These are phyloP conservation scores for Globisporangium recalcitrans DNA, from an alignment of 352 stramenopile species.

Conservation along the genomic window DNA sequence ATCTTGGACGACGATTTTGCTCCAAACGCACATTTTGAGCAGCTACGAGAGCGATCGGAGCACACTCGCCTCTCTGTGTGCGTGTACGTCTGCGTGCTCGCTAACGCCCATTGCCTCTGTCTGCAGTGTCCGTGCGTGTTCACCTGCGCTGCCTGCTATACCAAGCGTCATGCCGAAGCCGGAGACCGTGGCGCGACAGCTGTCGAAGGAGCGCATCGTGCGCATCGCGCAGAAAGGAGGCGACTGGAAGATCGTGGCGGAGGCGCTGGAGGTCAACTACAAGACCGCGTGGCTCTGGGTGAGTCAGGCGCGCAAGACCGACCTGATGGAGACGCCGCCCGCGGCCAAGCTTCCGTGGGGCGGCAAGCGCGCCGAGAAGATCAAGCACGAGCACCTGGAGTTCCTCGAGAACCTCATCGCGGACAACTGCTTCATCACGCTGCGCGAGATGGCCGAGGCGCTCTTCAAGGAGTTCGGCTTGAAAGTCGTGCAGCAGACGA, in stretches of 20 bases:
- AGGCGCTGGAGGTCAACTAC: conserved; percentile 20
- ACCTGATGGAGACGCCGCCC: conserved; percentile 14
- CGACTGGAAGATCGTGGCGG: conserved; percentile 18
- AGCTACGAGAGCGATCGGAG: background rate
- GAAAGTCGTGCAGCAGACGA: conserved; percentile 16
- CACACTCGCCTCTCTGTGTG: background rate
- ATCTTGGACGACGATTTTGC: background rate
- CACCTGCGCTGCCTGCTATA: background rate
- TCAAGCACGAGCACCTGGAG: conserved; percentile 18
- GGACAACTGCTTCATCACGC: conserved; percentile 20
- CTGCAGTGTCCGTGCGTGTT: background rate
- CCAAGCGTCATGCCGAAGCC: conserved; percentile 11
- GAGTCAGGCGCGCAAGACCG: conserved; percentile 18
- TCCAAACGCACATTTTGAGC: background rate
- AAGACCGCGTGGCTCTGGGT: conserved; percentile 23
- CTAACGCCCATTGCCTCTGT: background rate
- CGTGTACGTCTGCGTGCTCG: background rate
- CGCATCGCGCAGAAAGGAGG: conserved; percentile 19
- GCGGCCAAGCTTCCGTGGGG: conserved; percentile 14
- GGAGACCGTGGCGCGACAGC: conserved; percentile 18
- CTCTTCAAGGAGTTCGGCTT: conserved; percentile 16
- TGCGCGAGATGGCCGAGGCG: conserved; percentile 17
- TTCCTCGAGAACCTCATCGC: conserved; percentile 17
- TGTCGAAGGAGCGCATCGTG: conserved; percentile 19
- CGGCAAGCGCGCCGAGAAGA: conserved; percentile 20